Evolutionary conservation across 495 filamentous ascomycete species (phyloP), one percentile per base, ranked within the genome.

Genomic region (Neurospora sp.): DNA sequence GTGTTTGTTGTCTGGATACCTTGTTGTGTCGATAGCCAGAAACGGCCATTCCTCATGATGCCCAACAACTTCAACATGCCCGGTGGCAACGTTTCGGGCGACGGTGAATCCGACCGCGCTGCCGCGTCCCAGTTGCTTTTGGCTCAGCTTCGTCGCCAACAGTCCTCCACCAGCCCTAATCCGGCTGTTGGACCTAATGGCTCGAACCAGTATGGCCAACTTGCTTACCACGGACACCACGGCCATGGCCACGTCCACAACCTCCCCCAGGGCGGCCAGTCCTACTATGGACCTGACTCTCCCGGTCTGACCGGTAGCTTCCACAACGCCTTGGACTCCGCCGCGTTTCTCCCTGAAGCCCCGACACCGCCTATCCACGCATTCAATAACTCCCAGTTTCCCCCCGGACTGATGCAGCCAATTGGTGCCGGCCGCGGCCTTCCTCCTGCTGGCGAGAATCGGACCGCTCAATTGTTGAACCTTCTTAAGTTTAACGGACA

Each of bases 401-500:
- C 82, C 0, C 79, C 82, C 36, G 81, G 81, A 6, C 75, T 82
- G 72, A 78, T 85, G 72, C 81, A 81, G 21, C 78, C 79, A n/a
- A 83, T 85, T 66, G 81, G 79, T 69, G 80, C 79, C 21, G 83
- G 82, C 77, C 82, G 83, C 38, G 71, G 74, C 11, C 28, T 62
- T 7, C 24, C 54, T 62, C 54, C 54, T 62, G 77, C 74, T 66
- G 79, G 83, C 73, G 82, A 88, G 71, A 86, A 92, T 39, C 79
- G 89, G 85, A 83, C 90, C 86, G 71, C 89, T 82, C 93, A 91
- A 78, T 83, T 99, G 75, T 86, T 99, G 78, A 96, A 91, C 77
- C 87, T 99, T 48, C 87, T 99, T 70, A 94, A 94, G 83, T 97
- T 94, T 83, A 93, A 88, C 76, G 88, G 92, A 70, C 85, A 88